Percentiles rank a stretch among this genome's conserved stretches.
Conservation (phyloP, 495 filamentous ascomycete species). For the Neurospora sp. region DNA sequence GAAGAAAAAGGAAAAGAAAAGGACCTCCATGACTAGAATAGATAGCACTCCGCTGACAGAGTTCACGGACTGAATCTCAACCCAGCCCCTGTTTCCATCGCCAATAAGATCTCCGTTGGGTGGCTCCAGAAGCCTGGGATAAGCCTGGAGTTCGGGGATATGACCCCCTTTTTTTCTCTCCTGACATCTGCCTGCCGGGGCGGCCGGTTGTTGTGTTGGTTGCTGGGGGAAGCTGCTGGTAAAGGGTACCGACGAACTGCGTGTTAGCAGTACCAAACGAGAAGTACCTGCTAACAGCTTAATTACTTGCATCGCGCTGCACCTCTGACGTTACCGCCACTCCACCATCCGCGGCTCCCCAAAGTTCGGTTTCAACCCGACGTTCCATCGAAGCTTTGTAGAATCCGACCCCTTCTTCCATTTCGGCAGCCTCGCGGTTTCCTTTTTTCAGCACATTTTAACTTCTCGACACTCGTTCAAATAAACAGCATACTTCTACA, state of each 20-base stretch:
- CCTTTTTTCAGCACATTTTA: not conserved
- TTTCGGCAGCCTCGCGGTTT: not conserved
- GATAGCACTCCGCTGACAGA: not conserved
- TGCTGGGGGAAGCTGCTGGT: not conserved
- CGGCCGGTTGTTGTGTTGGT: not conserved
- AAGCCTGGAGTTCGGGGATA: not conserved
- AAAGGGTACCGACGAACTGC: not conserved
- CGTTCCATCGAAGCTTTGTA: not conserved
- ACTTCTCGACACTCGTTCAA: not conserved
- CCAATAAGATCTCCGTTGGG: not conserved
- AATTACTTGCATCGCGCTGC: not conserved
- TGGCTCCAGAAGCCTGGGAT: not conserved
- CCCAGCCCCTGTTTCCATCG: not conserved
- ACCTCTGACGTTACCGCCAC: not conserved
- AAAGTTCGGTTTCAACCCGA: not conserved
- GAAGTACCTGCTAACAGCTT: not conserved
- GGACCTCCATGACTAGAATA: not conserved
- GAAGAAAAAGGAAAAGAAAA: not conserved
- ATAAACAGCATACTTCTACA: not conserved
- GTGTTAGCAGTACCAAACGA: rapidly evolving
- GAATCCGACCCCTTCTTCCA: not conserved
- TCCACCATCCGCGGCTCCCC: not conserved
- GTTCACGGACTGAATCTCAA: not conserved
- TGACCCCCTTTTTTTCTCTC: not conserved
- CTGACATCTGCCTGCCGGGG: not conserved